These are phyloP conservation scores for Monilinia polystroma DNA, from an alignment of 2,329 filamentous ascomycete genomes.

Conservation along the genomic window DNA sequence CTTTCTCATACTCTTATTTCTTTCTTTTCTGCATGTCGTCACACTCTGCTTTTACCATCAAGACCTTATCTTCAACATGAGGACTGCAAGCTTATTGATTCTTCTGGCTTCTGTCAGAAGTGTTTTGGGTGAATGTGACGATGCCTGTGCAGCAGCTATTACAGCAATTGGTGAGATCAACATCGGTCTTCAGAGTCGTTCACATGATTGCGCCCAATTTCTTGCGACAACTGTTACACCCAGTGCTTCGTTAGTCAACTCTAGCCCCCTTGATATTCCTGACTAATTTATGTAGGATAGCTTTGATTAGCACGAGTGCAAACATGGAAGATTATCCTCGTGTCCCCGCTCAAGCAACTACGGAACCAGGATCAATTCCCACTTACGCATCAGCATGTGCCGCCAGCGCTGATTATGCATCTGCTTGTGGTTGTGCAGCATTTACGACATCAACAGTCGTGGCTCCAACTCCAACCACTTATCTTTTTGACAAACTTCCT, in stretches of 20 bases:
- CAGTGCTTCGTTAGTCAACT: constrained; percentile 15
- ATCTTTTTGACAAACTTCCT: constrained; percentile 11
- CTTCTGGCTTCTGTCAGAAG: constrained; percentile 9
- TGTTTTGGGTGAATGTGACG: constrained; percentile 7
- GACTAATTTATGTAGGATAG: background rate
- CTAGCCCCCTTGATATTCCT: background rate
- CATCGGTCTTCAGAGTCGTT: constrained; percentile 14
- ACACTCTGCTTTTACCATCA: background rate
- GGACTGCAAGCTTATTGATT: constrained; percentile 15
- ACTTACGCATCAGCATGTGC: constrained; percentile 20
- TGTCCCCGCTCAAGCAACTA: background rate
- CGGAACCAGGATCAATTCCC: background rate
- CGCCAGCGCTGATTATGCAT: constrained; percentile 7
- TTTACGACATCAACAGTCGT: background rate
- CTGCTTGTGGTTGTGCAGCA: constrained; percentile 18
- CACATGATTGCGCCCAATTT: constrained; percentile 15
- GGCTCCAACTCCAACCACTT: constrained; percentile 14
- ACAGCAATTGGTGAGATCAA: constrained; percentile 21
- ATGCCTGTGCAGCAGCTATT: constrained; percentile 18
- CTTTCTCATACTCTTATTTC: constrained; percentile 9
- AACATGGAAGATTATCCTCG: constrained; percentile 14
- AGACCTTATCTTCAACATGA: constrained; percentile 17
- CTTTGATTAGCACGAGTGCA: constrained; percentile 12
- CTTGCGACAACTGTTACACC: constrained; percentile 17
- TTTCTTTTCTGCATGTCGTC: background rate